Conservation (phyloP, 768 basidiomycete species). For the Rhizopogon rudus region DNA sequence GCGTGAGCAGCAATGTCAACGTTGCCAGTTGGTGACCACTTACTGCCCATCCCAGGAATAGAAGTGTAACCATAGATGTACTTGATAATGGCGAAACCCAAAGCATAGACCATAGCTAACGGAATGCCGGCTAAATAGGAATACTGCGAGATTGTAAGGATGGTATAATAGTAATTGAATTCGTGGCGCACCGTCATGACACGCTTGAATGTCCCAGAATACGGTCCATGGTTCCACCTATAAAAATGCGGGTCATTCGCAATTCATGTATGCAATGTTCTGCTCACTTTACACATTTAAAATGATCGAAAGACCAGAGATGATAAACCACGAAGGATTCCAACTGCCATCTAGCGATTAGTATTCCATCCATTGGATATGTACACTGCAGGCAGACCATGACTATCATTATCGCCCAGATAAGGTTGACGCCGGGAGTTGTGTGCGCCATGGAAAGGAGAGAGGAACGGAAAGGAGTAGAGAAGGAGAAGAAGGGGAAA, state of each 20-base stretch:
- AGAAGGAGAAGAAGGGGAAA: slow-evolving; percentile 10
- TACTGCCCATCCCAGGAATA: slow-evolving; percentile 44
- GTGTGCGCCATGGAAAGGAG: slow-evolving; percentile 50
- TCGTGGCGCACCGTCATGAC: slow-evolving; percentile 68
- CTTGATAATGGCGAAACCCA: slow-evolving; percentile 69
- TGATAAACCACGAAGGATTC: slow-evolving; percentile 64
- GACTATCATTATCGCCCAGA: slow-evolving; percentile 54
- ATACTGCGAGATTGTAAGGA: slow-evolving; percentile 42
- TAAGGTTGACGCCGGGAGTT: slow-evolving; percentile 54
- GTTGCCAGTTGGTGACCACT: slow-evolving; percentile 19
- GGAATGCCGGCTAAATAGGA: slow-evolving; percentile 66
- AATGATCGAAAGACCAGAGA: slow-evolving; percentile 76
- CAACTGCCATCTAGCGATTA: slow-evolving; percentile 33
- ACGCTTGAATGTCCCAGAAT: slow-evolving; percentile 76
- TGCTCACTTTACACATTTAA: slow-evolving; percentile 63
- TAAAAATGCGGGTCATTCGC: background rate
- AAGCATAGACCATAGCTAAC: slow-evolving; percentile 47
- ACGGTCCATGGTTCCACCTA: slow-evolving; percentile 66
- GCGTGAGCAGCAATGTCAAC: background rate
- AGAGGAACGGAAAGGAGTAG: slow-evolving; percentile 14
- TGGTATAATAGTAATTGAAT: background rate
- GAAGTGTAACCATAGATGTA: slow-evolving; percentile 60
- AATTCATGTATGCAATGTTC: background rate
- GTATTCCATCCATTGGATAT: background rate
- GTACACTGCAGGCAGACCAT: slow-evolving; percentile 35